Evolutionary conservation across 2,329 filamentous ascomycete genomes (phyloP), one percentile per base, ranked within the genome.

Genomic region (Ambrosiella beaveri): DNA sequence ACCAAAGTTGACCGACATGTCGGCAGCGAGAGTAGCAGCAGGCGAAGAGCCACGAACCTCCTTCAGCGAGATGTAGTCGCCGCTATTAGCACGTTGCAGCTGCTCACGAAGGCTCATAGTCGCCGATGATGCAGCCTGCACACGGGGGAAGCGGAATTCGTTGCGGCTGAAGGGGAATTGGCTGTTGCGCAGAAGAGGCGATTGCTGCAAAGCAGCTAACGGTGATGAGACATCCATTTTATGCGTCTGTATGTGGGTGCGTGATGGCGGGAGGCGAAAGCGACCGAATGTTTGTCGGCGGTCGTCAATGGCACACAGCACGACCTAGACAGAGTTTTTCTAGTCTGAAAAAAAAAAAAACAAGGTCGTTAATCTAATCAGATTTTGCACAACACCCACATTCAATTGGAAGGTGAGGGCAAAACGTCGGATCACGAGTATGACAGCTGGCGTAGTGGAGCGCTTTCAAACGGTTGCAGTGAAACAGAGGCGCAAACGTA

Each of bases 1-100:
- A 68, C 91, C 86, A 69, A 97, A 95, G 74, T 97, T 98, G 68
- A 95, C 89, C 60, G 90, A 96, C 65, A 97, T 78, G 71, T 98
- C 93, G 62, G 89, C 90, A 47, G 90, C 91, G 64, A 98, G 75
- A 67, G 88, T 95, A 56, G 88, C 83, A 40, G 89, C 90, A 5
- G 93, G 93, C 59, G 93, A 98, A 17, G 90, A 95, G 54, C 88
- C 88, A 64, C 82, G 81, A 65, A 88, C 75, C 56, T 85, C 79
- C 68, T 87, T 89, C 65, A 86, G 71, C 65, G 78, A 83, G 74
- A 97, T 95, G 74, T 93, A 95, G 70, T 95, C 90, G 40, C 76
- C 69, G 9, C 44, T 35, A 45, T 73, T 74, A 62, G 52, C 57
- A 36, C 77, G 75, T 64, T 79, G 72, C 67, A 82, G 71, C 70